Conservation (phyloP, 768 basidiomycete species). For the Lentinula sp. region DNA sequence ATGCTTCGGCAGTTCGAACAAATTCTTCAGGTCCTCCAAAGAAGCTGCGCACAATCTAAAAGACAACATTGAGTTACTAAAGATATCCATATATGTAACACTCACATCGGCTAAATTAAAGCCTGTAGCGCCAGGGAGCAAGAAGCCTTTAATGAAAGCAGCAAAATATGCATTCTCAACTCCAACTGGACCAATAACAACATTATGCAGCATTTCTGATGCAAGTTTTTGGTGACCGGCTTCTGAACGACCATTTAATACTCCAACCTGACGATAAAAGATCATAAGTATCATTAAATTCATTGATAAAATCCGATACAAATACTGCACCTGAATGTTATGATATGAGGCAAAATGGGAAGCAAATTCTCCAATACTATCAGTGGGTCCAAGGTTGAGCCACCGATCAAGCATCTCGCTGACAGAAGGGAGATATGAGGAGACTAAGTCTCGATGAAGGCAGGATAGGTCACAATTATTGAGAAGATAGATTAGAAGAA, state of each 20-base stretch:
- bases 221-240: not conserved
- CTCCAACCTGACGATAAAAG: not conserved
- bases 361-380: not conserved
- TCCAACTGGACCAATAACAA: not conserved
- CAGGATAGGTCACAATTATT: not conserved
- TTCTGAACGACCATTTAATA: not conserved
- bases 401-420: not conserved
- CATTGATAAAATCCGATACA: no score
- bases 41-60: not conserved
- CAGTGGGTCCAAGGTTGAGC: not conserved
- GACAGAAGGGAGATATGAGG: not conserved
- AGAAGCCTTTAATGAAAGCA: not conserved
- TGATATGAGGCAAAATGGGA: not conserved
- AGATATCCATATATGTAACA: not conserved
- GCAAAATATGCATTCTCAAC: not conserved
- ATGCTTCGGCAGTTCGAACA: not conserved
- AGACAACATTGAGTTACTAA: no score
- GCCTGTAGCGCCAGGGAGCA: not conserved
- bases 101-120: not conserved
- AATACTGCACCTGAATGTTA: not conserved
- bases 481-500: not conserved
- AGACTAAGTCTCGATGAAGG: not conserved
- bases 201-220: not conserved
- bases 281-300: no score
- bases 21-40: not conserved